phyloP scores from a whole-genome alignment of 2,329 filamentous ascomycete species.

The Byssothecium circinans region DNA sequence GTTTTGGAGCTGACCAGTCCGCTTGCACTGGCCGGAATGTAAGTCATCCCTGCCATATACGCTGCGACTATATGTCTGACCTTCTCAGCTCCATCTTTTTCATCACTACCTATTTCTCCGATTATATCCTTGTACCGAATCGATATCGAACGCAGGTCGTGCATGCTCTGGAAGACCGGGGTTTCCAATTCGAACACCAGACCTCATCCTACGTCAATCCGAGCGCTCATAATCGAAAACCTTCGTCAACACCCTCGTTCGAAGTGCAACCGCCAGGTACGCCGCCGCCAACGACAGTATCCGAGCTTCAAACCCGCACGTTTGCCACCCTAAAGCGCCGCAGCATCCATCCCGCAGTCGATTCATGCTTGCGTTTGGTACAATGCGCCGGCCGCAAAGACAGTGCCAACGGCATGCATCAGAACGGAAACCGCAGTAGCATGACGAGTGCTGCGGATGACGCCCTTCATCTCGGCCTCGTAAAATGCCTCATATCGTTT shows the following conservation, averaged over 20 bases:
- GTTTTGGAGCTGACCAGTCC: constrained; percentile 91
- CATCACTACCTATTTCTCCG: constrained; percentile 96
- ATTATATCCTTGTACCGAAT: constrained; percentile 89
- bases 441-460: constrained; percentile 43
- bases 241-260: constrained; percentile 48
- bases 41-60: constrained; percentile 43
- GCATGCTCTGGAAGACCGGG: constrained; percentile 72
- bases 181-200: constrained; percentile 76
- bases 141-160: constrained; percentile 75
- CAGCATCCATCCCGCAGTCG: constrained; percentile 72
- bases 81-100: constrained; percentile 80
- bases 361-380: constrained; percentile 69
- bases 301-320: constrained; percentile 79
- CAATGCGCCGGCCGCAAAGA: constrained; percentile 73
- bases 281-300: constrained; percentile 74
- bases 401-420: constrained; percentile 26
- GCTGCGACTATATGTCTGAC: neutral
- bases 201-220: constrained; percentile 64
- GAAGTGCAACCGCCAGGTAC: constrained; percentile 61
- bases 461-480: constrained; percentile 51
- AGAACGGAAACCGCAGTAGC: constrained; percentile 30
- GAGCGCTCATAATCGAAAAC: constrained; percentile 53
- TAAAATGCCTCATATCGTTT: constrained; percentile 51
- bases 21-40: constrained; percentile 86
- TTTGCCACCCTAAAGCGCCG: constrained; percentile 81